Conservation (phyloP, 306 rosid genomes). For the Vigna angularis region DNA sequence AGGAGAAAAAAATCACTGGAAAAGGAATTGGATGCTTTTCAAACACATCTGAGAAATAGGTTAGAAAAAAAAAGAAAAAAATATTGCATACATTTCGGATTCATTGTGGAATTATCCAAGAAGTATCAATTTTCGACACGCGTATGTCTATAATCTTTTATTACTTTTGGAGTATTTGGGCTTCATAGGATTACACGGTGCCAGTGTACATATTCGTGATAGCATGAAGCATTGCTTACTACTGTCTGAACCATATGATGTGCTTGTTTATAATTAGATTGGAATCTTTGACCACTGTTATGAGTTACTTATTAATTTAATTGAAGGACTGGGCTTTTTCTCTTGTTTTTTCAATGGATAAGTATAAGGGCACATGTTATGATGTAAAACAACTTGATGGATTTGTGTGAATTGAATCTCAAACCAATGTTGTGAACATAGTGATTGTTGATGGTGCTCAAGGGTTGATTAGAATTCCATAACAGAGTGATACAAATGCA, state of each 20-base stretch:
- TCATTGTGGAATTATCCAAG: too few relatives aligned
- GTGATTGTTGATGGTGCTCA: slow-evolving; percentile 13
- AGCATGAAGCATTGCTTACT: not conserved
- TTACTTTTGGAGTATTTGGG: too few relatives aligned
- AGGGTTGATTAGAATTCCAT: not conserved
- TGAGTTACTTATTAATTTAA: not conserved
- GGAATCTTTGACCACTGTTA: not conserved
- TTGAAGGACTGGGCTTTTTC: not conserved
- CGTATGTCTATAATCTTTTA: too few relatives aligned
- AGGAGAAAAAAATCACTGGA: too few relatives aligned
- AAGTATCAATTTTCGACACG: too few relatives aligned
- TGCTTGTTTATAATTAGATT: not conserved
- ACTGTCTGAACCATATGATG: too few relatives aligned
- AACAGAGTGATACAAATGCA: slow-evolving; percentile 3
- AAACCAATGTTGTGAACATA: not conserved
- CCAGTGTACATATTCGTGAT: not conserved
- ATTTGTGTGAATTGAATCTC: not conserved
- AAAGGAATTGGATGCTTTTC: too few relatives aligned
- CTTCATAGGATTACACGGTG: too few relatives aligned
- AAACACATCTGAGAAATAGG: too few relatives aligned
- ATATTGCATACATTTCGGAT: too few relatives aligned
- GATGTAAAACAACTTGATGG: not conserved
- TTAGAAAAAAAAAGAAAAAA: too few relatives aligned
- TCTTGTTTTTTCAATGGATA: not conserved
- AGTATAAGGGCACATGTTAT: not conserved